Base-by-base conservation (phyloP, 1,139 yeast genomes). In the Eremothecium cymbalariae region DNA sequence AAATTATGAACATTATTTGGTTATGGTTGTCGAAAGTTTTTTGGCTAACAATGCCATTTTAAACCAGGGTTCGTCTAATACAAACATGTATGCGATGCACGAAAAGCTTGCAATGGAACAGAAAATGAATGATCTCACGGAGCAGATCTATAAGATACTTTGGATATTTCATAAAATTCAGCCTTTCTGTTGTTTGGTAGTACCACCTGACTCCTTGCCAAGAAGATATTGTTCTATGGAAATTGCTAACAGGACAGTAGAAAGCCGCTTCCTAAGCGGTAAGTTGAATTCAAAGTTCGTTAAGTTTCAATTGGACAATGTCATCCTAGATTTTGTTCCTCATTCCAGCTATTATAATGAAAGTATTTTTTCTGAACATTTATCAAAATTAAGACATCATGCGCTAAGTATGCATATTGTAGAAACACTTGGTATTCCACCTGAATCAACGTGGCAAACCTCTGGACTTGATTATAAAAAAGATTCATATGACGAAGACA, bases 171-270 rank as follows among this genome's bases (percentile, higher is more conserved):
- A 90, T 54, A 70, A 72, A 41, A 77, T 90, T 27, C 69, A 94
- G 32, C 74, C 88, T 2, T 83, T 81, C 52, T 86, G 96, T 57
- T 79, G 86, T 4, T 54, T 85, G 41, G 78, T 88, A 3, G 82
- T 90, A 2, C 81, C 86, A 24, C 78, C 85, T 23, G 86, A 84
- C 42, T 69, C 88, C 0, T 65, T 93, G 23, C 96, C 98, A 2
- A 72, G 95, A 51, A 80, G 61, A 34, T 56, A 56, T 28, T 54
- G 60, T 27, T 57, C 62, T 9, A 39, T 57, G 20, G 98, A 93
- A 50, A 82, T 90, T 46, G 97, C 98, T 2, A 90, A 88, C 47
- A 84, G 88, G 77, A 68, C 93, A 32, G 88, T 95, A 47, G 85
- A 88, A 44, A 76, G 83, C 48, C 70, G 74, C 45, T 86, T 86